Base-by-base conservation (phyloP, 257 asterid species). In the Nyctanthes arbortristis region DNA sequence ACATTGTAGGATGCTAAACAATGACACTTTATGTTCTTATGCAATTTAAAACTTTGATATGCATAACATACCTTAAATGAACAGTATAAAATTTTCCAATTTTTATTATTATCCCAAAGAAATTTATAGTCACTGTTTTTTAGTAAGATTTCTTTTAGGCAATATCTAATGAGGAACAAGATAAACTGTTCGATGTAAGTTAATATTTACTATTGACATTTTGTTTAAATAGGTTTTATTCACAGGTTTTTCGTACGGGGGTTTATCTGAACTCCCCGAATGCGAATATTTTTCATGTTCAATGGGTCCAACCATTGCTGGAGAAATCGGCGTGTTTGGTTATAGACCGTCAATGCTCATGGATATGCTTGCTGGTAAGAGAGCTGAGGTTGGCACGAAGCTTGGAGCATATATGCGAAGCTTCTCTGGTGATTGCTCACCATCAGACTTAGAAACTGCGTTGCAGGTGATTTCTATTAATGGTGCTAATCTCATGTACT, bases 291-390 rank as follows among this genome's bases (percentile, higher is more conserved):
- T 92, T 75, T 88, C 98, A 13, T 90, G 98, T 74, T 92, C 98
- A 47, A 92, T 90, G 98, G 96, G 98, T 49, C 87, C 96, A 67
- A 92, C 98, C 57, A 92, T 92, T 74, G 95, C 98, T 79, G 98
- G 97, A 29, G 98, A 92, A 79, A 92, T 92, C 78, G 98, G 98
- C 74, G 85, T 92, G 58, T 92, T 86, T 88, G 98, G 98, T 49
- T 85, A 89, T 80, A 82, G 97, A 75, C 98, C 98, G 70, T 80
- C 98, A 39, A 85, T 90, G 73, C 92, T 92, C 14, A 65, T 91
- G 79, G 98, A 92, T 71, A 88, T 92, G 97, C 97, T 92, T 78
- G 98, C 97, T 82, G 98, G 98, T 74, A 92, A 88, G 87, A 84
- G 97, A 80, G 96, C 96, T 74, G 97, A 90, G 87, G 95, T 92